Evolutionary conservation across 345 rosid genomes (phyloP).

Genomic region (Hypericum androsaemum): DNA sequence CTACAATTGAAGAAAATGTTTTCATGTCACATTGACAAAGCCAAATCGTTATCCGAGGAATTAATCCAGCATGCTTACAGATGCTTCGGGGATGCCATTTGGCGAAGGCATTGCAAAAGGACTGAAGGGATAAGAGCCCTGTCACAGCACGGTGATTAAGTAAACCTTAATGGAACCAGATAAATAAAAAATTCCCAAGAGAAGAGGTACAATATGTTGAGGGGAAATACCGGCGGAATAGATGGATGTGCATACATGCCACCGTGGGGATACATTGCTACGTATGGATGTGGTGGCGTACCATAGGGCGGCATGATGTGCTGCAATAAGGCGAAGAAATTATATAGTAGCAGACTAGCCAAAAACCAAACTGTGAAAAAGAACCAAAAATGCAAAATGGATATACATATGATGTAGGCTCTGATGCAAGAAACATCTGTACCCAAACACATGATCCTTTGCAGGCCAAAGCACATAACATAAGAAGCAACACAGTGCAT

Average conservation of each 20-base stretch:
- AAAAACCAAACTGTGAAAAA: no score
- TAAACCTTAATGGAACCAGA: no score
- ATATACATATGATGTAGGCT: no score
- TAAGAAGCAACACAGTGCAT: no score
- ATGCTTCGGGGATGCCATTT: conserved; percentile 75
- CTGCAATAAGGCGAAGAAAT: conserved; percentile 30
- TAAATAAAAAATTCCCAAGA: not conserved
- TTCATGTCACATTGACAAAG: conserved; percentile 8
- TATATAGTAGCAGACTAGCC: conserved; percentile 1
- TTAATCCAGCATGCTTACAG: conserved; percentile 38
- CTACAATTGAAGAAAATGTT: conserved; percentile 29
- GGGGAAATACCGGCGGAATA: conserved; percentile 64
- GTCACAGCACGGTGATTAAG: not conserved
- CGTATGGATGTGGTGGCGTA: conserved; percentile 94
- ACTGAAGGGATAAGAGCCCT: conserved; percentile 97
- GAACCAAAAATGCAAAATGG: no score
- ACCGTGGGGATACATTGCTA: conserved; percentile 97
- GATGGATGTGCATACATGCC: conserved; percentile 96
- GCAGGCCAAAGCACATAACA: no score
- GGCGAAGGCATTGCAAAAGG: conserved; percentile 96
- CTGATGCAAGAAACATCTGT: no score
- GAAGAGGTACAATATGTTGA: conserved; percentile 4
- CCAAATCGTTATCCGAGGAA: conserved; percentile 10
- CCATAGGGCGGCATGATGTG: conserved; percentile 98
- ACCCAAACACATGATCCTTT: no score